Evolutionary conservation across 768 basidiomycete genomes (phyloP).

Genomic region (Pleurotus pulmonarius): DNA sequence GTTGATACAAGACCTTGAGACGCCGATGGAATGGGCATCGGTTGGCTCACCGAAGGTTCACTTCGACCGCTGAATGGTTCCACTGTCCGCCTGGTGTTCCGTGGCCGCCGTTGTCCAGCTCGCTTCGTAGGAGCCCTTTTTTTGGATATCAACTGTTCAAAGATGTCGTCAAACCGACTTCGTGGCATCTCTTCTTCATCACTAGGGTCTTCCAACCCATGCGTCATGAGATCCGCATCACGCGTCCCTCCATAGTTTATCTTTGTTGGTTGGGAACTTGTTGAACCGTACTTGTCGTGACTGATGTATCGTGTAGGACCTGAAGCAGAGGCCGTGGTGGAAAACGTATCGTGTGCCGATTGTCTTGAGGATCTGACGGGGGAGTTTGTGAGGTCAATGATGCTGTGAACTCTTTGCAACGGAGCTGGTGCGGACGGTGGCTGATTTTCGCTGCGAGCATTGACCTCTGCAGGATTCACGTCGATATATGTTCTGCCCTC

Average conservation of each 20-base stretch:
- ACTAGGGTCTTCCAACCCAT: too few species aligned
- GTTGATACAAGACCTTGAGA: too few species aligned
- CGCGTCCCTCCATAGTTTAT: background rate
- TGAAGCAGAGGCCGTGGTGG: background rate
- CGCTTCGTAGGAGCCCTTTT: background rate
- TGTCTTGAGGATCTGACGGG: background rate
- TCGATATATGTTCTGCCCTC: background rate
- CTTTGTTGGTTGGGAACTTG: too few species aligned
- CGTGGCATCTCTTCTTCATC: conserved; percentile 1
- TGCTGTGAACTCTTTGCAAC: background rate
- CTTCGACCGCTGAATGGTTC: too few species aligned
- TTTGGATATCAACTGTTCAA: conserved; percentile 8
- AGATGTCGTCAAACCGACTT: conserved; percentile 9
- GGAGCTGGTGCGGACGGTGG: background rate
- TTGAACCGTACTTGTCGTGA: too few species aligned
- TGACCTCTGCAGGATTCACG: background rate
- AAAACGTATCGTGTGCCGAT: background rate
- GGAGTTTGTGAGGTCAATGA: background rate
- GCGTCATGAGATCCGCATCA: background rate
- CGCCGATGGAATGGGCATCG: too few species aligned
- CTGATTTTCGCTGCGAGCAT: background rate
- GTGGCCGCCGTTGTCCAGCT: too few species aligned
- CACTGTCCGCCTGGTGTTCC: too few species aligned
- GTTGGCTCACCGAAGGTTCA: too few species aligned
- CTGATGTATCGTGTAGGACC: too few species aligned